Conservation (phyloP, 2,329 filamentous ascomycete genomes). For the Xylariaceae sp. region DNA sequence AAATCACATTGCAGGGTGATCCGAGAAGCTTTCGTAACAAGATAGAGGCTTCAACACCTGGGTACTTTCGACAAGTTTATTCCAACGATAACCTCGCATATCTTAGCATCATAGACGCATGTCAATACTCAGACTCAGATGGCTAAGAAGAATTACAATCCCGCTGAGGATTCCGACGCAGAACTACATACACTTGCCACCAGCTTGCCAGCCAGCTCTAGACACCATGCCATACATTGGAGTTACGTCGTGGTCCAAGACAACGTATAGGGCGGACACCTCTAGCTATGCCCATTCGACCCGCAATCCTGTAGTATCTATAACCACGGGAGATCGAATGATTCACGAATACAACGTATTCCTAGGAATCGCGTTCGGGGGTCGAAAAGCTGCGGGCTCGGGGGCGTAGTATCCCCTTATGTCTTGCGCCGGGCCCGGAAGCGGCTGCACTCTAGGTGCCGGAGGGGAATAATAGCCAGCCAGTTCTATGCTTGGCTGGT, state of each 20-base stretch:
- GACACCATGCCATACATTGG: background rate
- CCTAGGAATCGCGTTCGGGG: background rate
- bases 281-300: too few relatives aligned
- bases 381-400: conserved; percentile 1
- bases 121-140: too few relatives aligned
- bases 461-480: conserved; percentile 30
- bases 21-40: too few relatives aligned
- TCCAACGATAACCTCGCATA: too few relatives aligned
- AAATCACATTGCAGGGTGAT: too few relatives aligned
- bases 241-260: background rate
- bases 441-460: conserved; percentile 1
- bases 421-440: conserved; percentile 12
- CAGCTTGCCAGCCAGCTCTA: too few relatives aligned
- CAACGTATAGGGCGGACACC: background rate
- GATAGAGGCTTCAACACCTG: too few relatives aligned
- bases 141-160: too few relatives aligned
- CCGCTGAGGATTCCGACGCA: too few relatives aligned
- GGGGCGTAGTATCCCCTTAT: conserved; percentile 30
- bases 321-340: background rate
- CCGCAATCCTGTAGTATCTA: background rate
- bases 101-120: too few relatives aligned
- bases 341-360: conserved; percentile 18
- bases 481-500: conserved; percentile 24
- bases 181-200: too few relatives aligned
- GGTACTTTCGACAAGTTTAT: too few relatives aligned